Evolutionary conservation across 768 basidiomycete species (phyloP).

Genomic region (Leccinum variicolor): DNA sequence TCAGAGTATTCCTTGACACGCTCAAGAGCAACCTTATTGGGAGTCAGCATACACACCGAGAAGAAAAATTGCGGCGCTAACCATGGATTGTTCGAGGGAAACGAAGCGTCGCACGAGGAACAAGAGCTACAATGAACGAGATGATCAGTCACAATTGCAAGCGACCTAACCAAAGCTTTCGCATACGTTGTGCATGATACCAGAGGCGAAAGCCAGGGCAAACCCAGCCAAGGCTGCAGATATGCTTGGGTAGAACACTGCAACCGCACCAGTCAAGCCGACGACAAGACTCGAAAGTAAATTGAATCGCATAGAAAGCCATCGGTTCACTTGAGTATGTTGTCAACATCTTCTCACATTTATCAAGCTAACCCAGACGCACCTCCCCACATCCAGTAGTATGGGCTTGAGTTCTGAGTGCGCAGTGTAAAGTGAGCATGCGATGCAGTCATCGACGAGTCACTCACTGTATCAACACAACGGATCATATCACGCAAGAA

Average conservation of each 20-base stretch:
- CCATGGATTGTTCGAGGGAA: slow-evolving; percentile 90
- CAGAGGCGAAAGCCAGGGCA: slow-evolving; percentile 78
- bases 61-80: slow-evolving; percentile 25
- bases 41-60: neutral
- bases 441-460: neutral
- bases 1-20: slow-evolving; percentile 92
- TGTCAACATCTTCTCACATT: slow-evolving; percentile 4
- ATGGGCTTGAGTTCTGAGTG: slow-evolving; percentile 59
- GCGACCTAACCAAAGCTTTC: neutral
- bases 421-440: neutral
- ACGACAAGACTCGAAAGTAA: slow-evolving; percentile 69
- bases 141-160: slow-evolving; percentile 15
- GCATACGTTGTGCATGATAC: slow-evolving; percentile 64
- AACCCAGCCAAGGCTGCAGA: slow-evolving; percentile 84
- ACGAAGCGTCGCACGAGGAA: slow-evolving; percentile 82
- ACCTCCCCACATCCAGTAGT: slow-evolving; percentile 93
- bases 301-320: slow-evolving; percentile 88
- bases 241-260: slow-evolving; percentile 66
- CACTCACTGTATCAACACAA: slow-evolving; percentile 72
- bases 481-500: slow-evolving; percentile 82
- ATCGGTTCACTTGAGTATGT: slow-evolving; percentile 67
- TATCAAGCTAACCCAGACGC: slow-evolving; percentile 10
- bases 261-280: slow-evolving; percentile 66
- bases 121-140: slow-evolving; percentile 39
- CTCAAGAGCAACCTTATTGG: slow-evolving; percentile 69